Conservation (phyloP, 306 rosid genomes). For the Cucurbita maxima region DNA sequence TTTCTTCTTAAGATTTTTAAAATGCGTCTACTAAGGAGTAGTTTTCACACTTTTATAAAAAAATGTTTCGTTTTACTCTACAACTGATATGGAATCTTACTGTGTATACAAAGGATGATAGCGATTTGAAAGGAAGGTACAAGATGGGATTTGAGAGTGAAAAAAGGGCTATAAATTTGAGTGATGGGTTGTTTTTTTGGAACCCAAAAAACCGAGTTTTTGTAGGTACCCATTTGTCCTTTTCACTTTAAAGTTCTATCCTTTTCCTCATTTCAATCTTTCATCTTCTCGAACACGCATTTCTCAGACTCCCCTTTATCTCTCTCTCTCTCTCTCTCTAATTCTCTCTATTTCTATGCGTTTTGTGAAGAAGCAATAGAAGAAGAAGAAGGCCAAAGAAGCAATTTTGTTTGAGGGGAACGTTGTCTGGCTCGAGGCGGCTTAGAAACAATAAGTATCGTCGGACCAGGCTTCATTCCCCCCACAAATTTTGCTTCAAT, state of each 20-base stretch:
- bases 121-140: background rate
- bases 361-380: background rate
- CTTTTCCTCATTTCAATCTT: conserved; percentile 7
- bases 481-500: conserved; percentile 37
- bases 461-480: conserved; percentile 76
- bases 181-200: background rate
- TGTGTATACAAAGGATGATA: too few relatives aligned
- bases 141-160: background rate
- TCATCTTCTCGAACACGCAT: conserved; percentile 7
- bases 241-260: conserved; percentile 4
- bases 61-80: too few relatives aligned
- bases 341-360: background rate
- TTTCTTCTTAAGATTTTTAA: too few relatives aligned
- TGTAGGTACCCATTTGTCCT: conserved; percentile 7
- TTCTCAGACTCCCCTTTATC: background rate
- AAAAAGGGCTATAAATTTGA: background rate
- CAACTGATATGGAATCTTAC: too few relatives aligned
- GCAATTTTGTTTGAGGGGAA: conserved; percentile 37
- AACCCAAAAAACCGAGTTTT: background rate
- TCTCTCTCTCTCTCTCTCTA: background rate
- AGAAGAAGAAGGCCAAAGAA: background rate
- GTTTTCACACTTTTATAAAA: too few relatives aligned
- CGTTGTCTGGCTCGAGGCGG: conserved; percentile 60
- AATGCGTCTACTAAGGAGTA: too few relatives aligned
- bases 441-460: conserved; percentile 15